A percentile compares a stretch with the other conserved stretches of the same genome.
These are phyloP conservation scores for Leucocoprinus leucothites DNA, from an alignment of 768 basidiomycete genomes.

Conservation along the genomic window DNA sequence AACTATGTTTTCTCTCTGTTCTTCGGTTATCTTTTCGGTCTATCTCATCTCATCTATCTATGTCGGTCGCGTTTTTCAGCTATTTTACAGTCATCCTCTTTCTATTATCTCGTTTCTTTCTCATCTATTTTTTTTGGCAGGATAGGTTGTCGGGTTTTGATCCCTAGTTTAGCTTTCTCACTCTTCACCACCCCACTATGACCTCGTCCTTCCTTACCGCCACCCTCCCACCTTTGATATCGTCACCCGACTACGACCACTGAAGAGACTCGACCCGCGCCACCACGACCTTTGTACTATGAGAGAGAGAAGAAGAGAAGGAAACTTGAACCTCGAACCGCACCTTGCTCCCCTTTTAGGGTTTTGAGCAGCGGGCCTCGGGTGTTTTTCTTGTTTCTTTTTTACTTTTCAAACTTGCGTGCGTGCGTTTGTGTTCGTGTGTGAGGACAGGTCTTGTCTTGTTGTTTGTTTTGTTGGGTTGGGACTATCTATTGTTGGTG, in stretches of 20 bases:
- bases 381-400: not conserved
- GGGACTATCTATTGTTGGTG: no score
- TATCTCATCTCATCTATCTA: not conserved
- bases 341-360: slow-evolving; percentile 13
- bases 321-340: not conserved
- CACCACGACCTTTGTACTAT: not conserved
- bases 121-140: slow-evolving; percentile 10
- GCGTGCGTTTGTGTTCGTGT: no score
- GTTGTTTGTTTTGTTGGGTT: no score
- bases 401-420: not conserved
- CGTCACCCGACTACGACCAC: no score
- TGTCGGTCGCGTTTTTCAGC: slow-evolving; percentile 7
- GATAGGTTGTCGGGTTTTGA: slow-evolving; percentile 21
- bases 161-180: not conserved
- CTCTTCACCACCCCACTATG: not conserved
- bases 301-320: not conserved
- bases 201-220: not conserved
- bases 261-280: no score
- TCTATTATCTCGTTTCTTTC: slow-evolving; percentile 14
- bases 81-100: slow-evolving; percentile 8
- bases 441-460: no score
- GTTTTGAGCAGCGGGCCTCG: slow-evolving; percentile 12
- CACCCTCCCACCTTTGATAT: no score
- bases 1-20: slow-evolving; percentile 13
- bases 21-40: slow-evolving; percentile 18